These are phyloP conservation scores for Colletotrichum lindemuthianum DNA, from an alignment of 2,329 filamentous ascomycete species.

Conservation along the genomic window DNA sequence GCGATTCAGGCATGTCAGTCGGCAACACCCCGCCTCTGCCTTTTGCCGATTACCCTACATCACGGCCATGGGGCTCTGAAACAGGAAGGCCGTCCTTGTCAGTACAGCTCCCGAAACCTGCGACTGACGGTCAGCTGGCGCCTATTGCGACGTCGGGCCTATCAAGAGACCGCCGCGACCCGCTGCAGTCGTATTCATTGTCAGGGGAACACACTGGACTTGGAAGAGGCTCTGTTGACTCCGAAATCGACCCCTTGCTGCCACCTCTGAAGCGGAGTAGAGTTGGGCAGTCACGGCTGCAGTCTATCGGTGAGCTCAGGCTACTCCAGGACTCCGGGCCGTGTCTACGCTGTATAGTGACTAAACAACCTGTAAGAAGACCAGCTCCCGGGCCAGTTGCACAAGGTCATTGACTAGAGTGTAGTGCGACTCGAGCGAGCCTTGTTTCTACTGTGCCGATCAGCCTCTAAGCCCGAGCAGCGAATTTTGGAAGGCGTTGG, in stretches of 20 bases:
- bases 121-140: constrained; percentile 47
- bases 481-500: constrained; percentile 59
- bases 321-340: constrained; percentile 58
- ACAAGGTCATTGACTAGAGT: constrained; percentile 7
- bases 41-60: constrained; percentile 47
- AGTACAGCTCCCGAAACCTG: constrained; percentile 52
- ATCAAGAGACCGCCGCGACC: constrained; percentile 53
- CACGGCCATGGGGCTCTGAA: constrained; percentile 47
- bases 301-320: constrained; percentile 67
- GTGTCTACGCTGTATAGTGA: constrained; percentile 62
- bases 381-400: not conserved
- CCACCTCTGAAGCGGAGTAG: constrained; percentile 65
- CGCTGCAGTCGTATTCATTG: constrained; percentile 52
- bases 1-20: constrained; percentile 57
- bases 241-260: constrained; percentile 61
- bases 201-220: constrained; percentile 48
- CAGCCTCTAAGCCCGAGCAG: constrained; percentile 48
- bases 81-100: constrained; percentile 42
- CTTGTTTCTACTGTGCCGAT: constrained; percentile 59
- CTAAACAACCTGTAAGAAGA: constrained; percentile 56
- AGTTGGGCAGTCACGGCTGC: constrained; percentile 61
- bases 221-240: constrained; percentile 54
- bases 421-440: constrained; percentile 63
- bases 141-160: constrained; percentile 47
- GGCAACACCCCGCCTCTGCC: constrained; percentile 48